phyloP scores from a whole-genome alignment of 306 rosid genomes.

The Senna tora region DNA sequence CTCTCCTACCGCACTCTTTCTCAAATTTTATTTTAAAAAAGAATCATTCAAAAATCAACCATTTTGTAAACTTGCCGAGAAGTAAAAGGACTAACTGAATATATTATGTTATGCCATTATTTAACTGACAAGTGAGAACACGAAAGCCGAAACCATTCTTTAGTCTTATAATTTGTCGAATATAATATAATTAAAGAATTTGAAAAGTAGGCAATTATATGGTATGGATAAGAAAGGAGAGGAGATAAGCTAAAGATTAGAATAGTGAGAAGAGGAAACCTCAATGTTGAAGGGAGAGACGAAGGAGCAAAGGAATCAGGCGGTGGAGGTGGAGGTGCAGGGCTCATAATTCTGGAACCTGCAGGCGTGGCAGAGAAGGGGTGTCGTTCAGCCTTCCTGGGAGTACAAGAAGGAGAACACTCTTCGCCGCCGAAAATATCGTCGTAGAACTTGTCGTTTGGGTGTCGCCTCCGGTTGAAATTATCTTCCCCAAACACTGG shows the following conservation, averaged over 20 bases:
- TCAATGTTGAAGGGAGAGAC: slow-evolving; percentile 51
- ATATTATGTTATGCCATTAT: background rate
- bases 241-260: background rate
- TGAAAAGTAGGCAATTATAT: background rate
- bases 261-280: slow-evolving; percentile 43
- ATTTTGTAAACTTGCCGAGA: too few relatives aligned
- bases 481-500: slow-evolving; percentile 82
- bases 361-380: slow-evolving; percentile 40
- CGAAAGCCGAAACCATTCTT: background rate
- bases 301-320: slow-evolving; percentile 44
- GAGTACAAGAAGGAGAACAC: slow-evolving; percentile 56
- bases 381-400: slow-evolving; percentile 49
- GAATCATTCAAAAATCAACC: too few relatives aligned
- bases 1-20: too few relatives aligned
- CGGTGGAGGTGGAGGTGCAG: slow-evolving; percentile 54
- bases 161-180: background rate
- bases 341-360: slow-evolving; percentile 49
- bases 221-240: too few relatives aligned
- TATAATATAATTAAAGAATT: background rate
- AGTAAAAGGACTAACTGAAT: background rate
- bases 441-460: slow-evolving; percentile 64
- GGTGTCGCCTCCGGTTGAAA: slow-evolving; percentile 46
- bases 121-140: background rate
- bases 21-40: too few relatives aligned
- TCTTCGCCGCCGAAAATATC: slow-evolving; percentile 82